Conservation (phyloP, 805 yeast genomes). For the Kazachstania kunashirensis region DNA sequence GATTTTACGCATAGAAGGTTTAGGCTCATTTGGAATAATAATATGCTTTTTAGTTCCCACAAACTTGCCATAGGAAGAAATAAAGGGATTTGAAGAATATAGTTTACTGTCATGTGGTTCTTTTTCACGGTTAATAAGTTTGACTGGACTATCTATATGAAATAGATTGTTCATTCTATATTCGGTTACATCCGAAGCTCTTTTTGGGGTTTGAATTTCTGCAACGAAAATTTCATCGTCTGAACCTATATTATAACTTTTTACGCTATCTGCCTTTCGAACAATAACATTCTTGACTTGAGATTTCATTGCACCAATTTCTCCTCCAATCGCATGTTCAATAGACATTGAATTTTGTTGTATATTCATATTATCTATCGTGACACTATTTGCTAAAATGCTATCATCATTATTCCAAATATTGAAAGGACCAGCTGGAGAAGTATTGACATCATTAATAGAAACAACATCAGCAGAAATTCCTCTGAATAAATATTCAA, state of each 20-base stretch:
- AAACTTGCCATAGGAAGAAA: too few relatives aligned
- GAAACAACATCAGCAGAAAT: conserved; percentile 3
- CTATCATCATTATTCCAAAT: conserved; percentile 6
- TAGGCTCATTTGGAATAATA: too few relatives aligned
- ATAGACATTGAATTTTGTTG: background rate
- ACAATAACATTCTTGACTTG: conserved; percentile 17
- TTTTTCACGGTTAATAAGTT: too few relatives aligned
- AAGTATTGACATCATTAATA: background rate
- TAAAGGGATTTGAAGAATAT: too few relatives aligned
- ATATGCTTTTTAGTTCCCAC: too few relatives aligned
- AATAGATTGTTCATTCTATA: too few relatives aligned
- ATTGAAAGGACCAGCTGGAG: conserved; percentile 2
- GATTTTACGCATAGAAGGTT: too few relatives aligned
- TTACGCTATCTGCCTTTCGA: conserved; percentile 15
- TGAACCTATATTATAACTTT: conserved; percentile 15
- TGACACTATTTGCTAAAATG: background rate
- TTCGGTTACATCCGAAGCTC: too few relatives aligned
- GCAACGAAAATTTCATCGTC: too few relatives aligned
- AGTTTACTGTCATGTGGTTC: too few relatives aligned
- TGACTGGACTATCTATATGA: too few relatives aligned
- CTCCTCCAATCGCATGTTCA: conserved; percentile 11
- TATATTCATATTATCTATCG: background rate
- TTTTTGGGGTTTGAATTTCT: too few relatives aligned
- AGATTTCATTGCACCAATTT: conserved; percentile 10
- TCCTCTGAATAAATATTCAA: conserved; percentile 5